Conservation (phyloP, 371 early-diverging fungal species). For the Mortierella sp. region DNA sequence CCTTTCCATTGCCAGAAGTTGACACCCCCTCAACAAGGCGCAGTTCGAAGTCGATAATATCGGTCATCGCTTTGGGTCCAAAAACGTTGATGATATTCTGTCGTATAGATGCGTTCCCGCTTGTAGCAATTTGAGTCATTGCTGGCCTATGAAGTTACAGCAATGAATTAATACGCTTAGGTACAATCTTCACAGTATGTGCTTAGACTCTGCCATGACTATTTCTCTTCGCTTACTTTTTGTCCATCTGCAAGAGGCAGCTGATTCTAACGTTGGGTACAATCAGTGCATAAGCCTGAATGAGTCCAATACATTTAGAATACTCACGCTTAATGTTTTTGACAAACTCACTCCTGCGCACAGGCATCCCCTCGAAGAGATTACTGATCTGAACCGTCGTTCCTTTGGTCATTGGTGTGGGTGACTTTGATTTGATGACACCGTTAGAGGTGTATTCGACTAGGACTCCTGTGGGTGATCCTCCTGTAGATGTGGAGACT, state of each 20-base stretch:
- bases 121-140: slow-evolving; percentile 63
- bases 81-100: slow-evolving; percentile 85
- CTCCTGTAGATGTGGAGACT: slow-evolving; percentile 76
- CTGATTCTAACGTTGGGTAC: slow-evolving; percentile 74
- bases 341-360: slow-evolving; percentile 89
- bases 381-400: slow-evolving; percentile 86
- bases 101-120: slow-evolving; percentile 67
- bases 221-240: slow-evolving; percentile 63
- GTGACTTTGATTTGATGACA: slow-evolving; percentile 53
- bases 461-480: slow-evolving; percentile 75
- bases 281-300: slow-evolving; percentile 92
- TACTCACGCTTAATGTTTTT: slow-evolving; percentile 87
- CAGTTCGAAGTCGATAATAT: slow-evolving; percentile 68
- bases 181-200: no score
- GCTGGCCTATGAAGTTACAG: slow-evolving; percentile 21
- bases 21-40: slow-evolving; percentile 30
- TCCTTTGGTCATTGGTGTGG: slow-evolving; percentile 70
- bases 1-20: neutral
- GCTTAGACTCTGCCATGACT: no score
- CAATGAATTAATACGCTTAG: no score
- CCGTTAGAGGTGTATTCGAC: slow-evolving; percentile 81
- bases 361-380: slow-evolving; percentile 91
- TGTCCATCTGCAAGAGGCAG: slow-evolving; percentile 72
- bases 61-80: slow-evolving; percentile 72
- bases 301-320: slow-evolving; percentile 78